Evolutionary conservation across 1,139 yeast species (phyloP).

Genomic region (Diutina neorugosa): DNA sequence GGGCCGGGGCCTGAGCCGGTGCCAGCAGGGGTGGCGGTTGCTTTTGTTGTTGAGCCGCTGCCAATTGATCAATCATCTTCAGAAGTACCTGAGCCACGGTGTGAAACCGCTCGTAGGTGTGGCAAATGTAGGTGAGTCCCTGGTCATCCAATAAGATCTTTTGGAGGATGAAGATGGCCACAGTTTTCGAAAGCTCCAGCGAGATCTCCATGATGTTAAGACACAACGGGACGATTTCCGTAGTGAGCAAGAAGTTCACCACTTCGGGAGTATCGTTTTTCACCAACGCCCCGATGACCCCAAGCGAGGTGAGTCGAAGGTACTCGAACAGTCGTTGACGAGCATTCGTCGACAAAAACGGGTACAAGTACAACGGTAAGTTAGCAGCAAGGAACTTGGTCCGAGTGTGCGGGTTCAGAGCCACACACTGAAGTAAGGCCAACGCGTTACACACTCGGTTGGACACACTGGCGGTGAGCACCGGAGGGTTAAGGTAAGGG

Average conservation of each 20-base stretch:
- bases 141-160: constrained; percentile 85
- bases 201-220: constrained; percentile 92
- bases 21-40: constrained; percentile 5
- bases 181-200: constrained; percentile 88
- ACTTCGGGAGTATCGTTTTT: constrained; percentile 95
- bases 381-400: constrained; percentile 79
- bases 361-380: constrained; percentile 83
- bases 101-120: constrained; percentile 86
- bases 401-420: constrained; percentile 87
- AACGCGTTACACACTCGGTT: constrained; percentile 93
- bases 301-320: constrained; percentile 80
- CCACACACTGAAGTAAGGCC: constrained; percentile 91
- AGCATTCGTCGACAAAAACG: constrained; percentile 84
- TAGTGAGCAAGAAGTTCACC: constrained; percentile 75
- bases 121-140: constrained; percentile 86
- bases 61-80: constrained; percentile 78
- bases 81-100: constrained; percentile 87
- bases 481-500: constrained; percentile 82
- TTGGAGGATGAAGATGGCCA: constrained; percentile 83
- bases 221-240: constrained; percentile 93
- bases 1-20: constrained; percentile 5
- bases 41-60: constrained; percentile 32
- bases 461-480: constrained; percentile 73
- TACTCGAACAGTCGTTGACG: constrained; percentile 91
- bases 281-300: constrained; percentile 94